Evolutionary conservation across 805 yeast genomes (phyloP), one percentile per base, ranked within the genome.

Genomic region (Cyberlindnera mrakii): DNA sequence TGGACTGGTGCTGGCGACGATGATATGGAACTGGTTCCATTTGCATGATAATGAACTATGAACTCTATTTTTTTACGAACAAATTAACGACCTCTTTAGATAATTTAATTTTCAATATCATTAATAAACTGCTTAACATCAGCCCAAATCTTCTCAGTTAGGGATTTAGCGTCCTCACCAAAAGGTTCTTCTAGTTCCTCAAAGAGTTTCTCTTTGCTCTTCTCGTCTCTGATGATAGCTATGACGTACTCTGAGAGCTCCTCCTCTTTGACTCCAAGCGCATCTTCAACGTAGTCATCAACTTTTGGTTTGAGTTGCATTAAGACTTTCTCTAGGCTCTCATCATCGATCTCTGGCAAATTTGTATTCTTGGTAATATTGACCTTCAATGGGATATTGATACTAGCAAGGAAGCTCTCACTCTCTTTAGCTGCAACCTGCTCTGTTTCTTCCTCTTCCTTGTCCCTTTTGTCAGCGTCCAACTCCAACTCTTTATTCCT

Each of bases 201-300:
- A 16, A 70, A 46, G 39, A 78, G 64, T 36, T 48, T 49, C 8
- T 49, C 47, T 33, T 63, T 64, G 8, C 53, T 60, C 34, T 52
- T 63, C 20, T 70, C 57, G 23, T 60, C 63, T 27, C 60, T 49
- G 4, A 77, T 58, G 41, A 68, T 65, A 30, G 63, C 63, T 30
- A 62, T 52, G 25, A 79, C 65, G 41, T 70, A 74, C 3, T 67
- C 66, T 13, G 69, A 60, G 47, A 79, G 63, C 35, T 74, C 70
- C 13, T 72, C 77, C 47, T 78, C 85, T 40, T 64, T 61, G 36
- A 75, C 63, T 1, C 83, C 85, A 37, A 79, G 55, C 43, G 67
- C 73, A 44, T 77, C 79, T 42, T 70, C 78, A 29, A 79, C 58
- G 37, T 74, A 62, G 3, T 56, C 58, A n/a, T 62, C 66, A 17